Base-by-base conservation (phyloP, 805 yeast genomes). In the Kuraishia cidri region DNA sequence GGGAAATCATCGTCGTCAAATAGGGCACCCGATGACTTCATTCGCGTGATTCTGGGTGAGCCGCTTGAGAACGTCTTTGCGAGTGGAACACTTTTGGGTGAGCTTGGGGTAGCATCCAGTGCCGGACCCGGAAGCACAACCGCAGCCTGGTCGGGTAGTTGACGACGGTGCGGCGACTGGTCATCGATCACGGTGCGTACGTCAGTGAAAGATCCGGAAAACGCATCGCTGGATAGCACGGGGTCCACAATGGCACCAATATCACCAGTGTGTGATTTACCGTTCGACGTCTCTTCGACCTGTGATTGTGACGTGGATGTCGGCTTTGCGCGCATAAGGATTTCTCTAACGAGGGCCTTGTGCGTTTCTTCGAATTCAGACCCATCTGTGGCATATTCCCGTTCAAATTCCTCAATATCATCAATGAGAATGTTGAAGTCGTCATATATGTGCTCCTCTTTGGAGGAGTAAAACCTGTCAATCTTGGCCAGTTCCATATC, bases 401-500 rank as follows among this genome's bases (percentile, higher is more conserved):
- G 37, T 30, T 74, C 83, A 42, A 79, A 83, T 28, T 73, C 76
- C 15, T 66, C 72, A 14, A 79, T 69, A 43, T 85, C 94, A 14
- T 61, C 67, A 6, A 71, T 54, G 33, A 88, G 55, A 8, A 66
- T 69, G 26, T 72, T 73, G 39, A 77, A 73, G 34, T 68, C 74
- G 18, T 52, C 57, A 38, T 57, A 67, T 4, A 76, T 63, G 26
- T 66, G 67, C n/a, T 54, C 58, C 51, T 88, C 94, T 44, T 81
- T 87, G 20, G 63, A 58, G 26, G 58, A 58, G 56, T 76, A 92
- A 48, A 92, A 92, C 30, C 59, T 64, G 54, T 86, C 88, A 31
- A 92, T 75, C 51, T 86, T 85, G 32, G 50, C 54, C 41, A 84
- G 60, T 54, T 92, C 97, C 6, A 72, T 69, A 51, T 90, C 86